Percentiles rank a stretch among this genome's conserved stretches.
phyloP scores from a whole-genome alignment of 2,329 filamentous ascomycete genomes.

The Diaporthe australafricana region DNA sequence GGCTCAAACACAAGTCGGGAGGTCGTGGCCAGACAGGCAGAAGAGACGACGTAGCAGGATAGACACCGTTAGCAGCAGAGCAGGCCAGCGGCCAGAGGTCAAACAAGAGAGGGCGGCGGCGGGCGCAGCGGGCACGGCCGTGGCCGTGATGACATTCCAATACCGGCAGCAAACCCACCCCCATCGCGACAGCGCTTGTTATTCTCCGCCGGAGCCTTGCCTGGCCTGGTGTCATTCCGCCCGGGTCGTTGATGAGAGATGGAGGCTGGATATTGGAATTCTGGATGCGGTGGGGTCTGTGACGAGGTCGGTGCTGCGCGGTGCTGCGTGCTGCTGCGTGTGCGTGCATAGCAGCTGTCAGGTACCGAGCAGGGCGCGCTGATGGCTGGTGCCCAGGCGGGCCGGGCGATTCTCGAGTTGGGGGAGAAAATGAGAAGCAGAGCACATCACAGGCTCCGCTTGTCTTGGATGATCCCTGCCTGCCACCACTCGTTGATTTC shows the following conservation, averaged over 20 bases:
- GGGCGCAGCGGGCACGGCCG: slow-evolving; percentile 30
- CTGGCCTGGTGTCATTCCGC: slow-evolving; percentile 17
- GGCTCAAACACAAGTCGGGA: slow-evolving; percentile 3
- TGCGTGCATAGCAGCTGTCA: slow-evolving; percentile 25
- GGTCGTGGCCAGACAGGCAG: slow-evolving; percentile 8
- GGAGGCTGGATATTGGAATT: slow-evolving; percentile 13
- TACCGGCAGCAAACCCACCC: slow-evolving; percentile 21
- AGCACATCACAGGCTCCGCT: slow-evolving; percentile 24
- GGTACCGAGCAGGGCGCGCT: slow-evolving; percentile 23
- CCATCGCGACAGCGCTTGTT: slow-evolving; percentile 19
- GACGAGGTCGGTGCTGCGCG: slow-evolving; percentile 1
- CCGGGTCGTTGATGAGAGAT: slow-evolving; percentile 9
- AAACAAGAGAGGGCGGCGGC: neutral
- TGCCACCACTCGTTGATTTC: slow-evolving; percentile 4
- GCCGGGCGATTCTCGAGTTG: slow-evolving; percentile 2
- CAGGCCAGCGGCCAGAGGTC: slow-evolving; percentile 12
- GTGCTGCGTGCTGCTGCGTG: slow-evolving; percentile 11
- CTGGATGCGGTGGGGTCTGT: slow-evolving; percentile 6
- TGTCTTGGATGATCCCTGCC: slow-evolving; percentile 25
- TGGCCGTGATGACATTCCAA: slow-evolving; percentile 31
- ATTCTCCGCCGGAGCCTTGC: slow-evolving; percentile 9
- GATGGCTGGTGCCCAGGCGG: slow-evolving; percentile 30
- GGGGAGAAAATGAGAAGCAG: neutral
- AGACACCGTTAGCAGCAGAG: neutral
- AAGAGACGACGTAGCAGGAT: neutral